Evolutionary conservation across 106 monocot genomes (phyloP), one percentile per base, ranked within the genome.

Genomic region (Dioscorea dumetorum): DNA sequence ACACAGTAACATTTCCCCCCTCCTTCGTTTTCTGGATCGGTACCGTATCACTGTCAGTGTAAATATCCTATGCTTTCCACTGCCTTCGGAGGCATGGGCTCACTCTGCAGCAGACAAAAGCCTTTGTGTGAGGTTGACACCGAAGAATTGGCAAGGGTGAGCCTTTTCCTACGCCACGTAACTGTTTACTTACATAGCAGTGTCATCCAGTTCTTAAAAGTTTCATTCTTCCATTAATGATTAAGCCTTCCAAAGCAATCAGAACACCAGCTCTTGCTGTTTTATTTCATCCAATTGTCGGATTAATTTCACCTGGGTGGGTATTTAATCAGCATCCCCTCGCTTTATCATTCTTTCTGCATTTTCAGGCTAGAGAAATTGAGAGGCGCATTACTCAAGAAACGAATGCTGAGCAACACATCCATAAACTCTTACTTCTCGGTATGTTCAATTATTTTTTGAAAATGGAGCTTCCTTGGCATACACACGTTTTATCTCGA

Each of bases 331-430:
- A 7, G 34, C 34, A 3, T 34, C 7, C 7, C 34, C 34, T 34
- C 34, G 7, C 34, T 58, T 63, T 59, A 32, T 57, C 12, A 68
- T 52, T n/a, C 16, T 66, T 57, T 70, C 64, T 62, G 14, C 8
- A 48, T 67, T 78, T 70, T 19, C 74, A 99, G 97, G 77, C 97
- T 79, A 84, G 75, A 73, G 89, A 86, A 72, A 90, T 99, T 57
- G 97, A 99, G 59, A 82, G 80, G 50, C 67, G 87, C 48, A 92
- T 99, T 66, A 74, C 79, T 34, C 89, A 90, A 81, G 97, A 97
- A 74, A 85, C 88, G 61, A 99, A 82, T 60, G 92, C 97, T 62
- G 97, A 99, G 68, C 89, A 92, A 41, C 91, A 89, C 70, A 89
- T 99, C 52, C 97, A 92, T 67, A 92, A 92, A 64, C 86, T 99